Base-by-base conservation (phyloP, 2,329 filamentous ascomycete species). In the Sporothrix brunneoviolacea region DNA sequence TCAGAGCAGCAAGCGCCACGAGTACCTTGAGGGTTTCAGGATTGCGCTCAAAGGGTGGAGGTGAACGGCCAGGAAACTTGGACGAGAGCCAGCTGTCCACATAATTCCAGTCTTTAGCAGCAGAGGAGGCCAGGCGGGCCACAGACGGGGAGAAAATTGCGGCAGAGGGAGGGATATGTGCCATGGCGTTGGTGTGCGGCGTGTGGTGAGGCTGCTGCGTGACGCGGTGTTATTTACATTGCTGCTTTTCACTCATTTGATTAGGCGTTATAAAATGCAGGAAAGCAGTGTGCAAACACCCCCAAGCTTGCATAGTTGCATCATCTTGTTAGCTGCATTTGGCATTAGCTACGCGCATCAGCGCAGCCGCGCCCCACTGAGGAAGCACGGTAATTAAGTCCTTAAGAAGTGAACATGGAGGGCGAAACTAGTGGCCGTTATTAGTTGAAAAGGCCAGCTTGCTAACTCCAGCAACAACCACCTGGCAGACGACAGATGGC, bases 81-180 rank as follows among this genome's bases (percentile, higher is more conserved):
- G 79, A 76, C 40, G 76, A 73, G 10, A 96, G 80, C 91, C 91
- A 97, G 59, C 74, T 73, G 67, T 94, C 89, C 58, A 96, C 79
- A 58, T 87, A 89, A 50, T 83, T 84, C 91, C 91, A 97, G 68
- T 96, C 91, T 63, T 91, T 91, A 41, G 89, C 87, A 55, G 86
- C 83, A 12, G 86, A 86, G 55, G 87, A 86, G 58, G 88, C 86
- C 54, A 86, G 83, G 53, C 88, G 84, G 47, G 82, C 81, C 28
- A 83, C 70, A 0, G 80, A 83, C 12, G 82, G 82, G 4, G 82
- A 85, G 68, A 85, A 86, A 51, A 86, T 82, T 54, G 80, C 79
- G 12, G 75, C 63, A 38, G 67, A 64, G 19, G 60, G 58, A 2
- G 63, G 62, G 10, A 69, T 60, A 52, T 69, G 67, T n/a, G 68